phyloP scores from a whole-genome alignment of 1,284 basidiomycete species.

The Blastosporella zonata region DNA sequence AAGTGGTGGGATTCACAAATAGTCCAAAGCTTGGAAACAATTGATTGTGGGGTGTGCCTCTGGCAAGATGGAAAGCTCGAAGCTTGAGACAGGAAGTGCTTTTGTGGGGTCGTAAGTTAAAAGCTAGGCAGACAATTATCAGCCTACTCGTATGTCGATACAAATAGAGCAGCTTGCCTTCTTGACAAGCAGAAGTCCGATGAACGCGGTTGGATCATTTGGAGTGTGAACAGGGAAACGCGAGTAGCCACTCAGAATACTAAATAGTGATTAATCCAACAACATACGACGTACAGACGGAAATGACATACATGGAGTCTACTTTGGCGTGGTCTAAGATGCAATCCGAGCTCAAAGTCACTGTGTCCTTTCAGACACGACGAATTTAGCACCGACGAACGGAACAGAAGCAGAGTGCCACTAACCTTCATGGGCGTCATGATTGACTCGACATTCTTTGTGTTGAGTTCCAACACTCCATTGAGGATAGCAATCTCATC shows the following conservation, averaged over 20 bases:
- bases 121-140: slow-evolving; percentile 46
- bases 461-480: slow-evolving; percentile 83
- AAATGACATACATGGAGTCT: slow-evolving; percentile 58
- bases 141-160: background rate
- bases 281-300: background rate
- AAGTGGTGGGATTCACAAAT: slow-evolving; percentile 52
- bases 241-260: slow-evolving; percentile 81
- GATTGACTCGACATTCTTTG: slow-evolving; percentile 79
- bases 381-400: background rate
- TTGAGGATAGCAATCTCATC: slow-evolving; percentile 89
- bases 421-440: slow-evolving; percentile 83
- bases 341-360: slow-evolving; percentile 73
- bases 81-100: slow-evolving; percentile 71
- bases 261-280: background rate
- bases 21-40: slow-evolving; percentile 82
- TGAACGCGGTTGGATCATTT: slow-evolving; percentile 71
- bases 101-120: slow-evolving; percentile 88
- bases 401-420: background rate
- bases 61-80: slow-evolving; percentile 81
- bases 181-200: slow-evolving; percentile 87
- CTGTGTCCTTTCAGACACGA: slow-evolving; percentile 57
- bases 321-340: slow-evolving; percentile 80
- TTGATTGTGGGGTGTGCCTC: slow-evolving; percentile 87
- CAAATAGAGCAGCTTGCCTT: slow-evolving; percentile 44
- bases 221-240: slow-evolving; percentile 90